phyloP scores from a whole-genome alignment of 805 yeast species.

The Candida piceae region DNA sequence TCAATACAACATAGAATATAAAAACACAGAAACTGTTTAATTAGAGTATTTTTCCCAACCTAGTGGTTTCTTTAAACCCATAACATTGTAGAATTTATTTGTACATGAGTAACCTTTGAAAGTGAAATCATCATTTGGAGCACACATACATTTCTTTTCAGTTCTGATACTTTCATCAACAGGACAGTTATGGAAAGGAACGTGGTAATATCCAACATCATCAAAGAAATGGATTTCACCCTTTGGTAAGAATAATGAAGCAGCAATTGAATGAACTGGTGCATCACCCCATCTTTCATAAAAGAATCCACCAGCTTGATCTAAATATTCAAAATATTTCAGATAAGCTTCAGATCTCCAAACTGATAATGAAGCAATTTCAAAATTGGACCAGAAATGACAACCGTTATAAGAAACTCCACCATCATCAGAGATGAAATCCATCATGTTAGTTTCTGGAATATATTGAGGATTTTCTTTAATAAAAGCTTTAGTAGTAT shows the following conservation, averaged over 20 bases:
- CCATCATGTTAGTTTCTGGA: constrained; percentile 58
- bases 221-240: constrained; percentile 74
- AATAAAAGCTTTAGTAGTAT: constrained; percentile 58
- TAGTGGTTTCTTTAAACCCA: constrained; percentile 52
- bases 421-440: constrained; percentile 64
- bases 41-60: constrained; percentile 64
- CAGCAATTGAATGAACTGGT: constrained; percentile 87
- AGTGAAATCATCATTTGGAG: constrained; percentile 68
- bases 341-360: constrained; percentile 71
- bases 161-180: constrained; percentile 53
- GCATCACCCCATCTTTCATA: constrained; percentile 96
- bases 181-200: constrained; percentile 81
- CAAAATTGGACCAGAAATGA: constrained; percentile 91
- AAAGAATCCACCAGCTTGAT: constrained; percentile 84
- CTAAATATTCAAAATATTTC: constrained; percentile 68
- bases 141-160: constrained; percentile 66
- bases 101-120: constrained; percentile 75
- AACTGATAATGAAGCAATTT: constrained; percentile 67
- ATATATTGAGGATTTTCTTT: constrained; percentile 54
- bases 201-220: constrained; percentile 81
- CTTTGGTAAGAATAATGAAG: constrained; percentile 66
- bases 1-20: too few species aligned
- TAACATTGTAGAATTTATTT: constrained; percentile 52
- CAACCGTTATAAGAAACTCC: constrained; percentile 74
- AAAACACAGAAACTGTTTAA: too few species aligned